A percentile compares a stretch with the other conserved stretches of the same genome.
phyloP scores from a whole-genome alignment of 2,329 filamentous ascomycete genomes.

The Phoma sp. region DNA sequence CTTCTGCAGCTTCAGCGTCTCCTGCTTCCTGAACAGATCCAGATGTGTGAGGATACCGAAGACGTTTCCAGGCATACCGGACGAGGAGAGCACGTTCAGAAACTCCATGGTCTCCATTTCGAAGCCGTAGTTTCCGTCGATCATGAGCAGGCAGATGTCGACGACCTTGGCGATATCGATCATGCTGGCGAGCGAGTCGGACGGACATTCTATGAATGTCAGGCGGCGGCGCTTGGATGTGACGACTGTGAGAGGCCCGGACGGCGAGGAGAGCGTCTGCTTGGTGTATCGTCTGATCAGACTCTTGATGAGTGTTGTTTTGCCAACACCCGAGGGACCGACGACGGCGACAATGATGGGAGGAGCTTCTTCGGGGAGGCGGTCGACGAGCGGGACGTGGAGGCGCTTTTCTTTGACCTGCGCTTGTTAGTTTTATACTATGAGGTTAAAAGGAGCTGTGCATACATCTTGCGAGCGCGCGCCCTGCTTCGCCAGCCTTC shows the following conservation, averaged over 20 bases:
- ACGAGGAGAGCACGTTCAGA: conserved; percentile 88
- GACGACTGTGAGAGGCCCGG: conserved; percentile 92
- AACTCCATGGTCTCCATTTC: conserved; percentile 99
- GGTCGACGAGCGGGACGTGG: conserved; percentile 95
- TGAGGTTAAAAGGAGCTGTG: not conserved
- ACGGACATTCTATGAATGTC: conserved; percentile 97
- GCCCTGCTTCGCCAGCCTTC: conserved; percentile 77
- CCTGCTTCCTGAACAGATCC: conserved; percentile 93
- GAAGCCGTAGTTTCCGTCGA: conserved; percentile 97
- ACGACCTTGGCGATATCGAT: conserved; percentile 97
- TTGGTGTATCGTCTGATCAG: conserved; percentile 94
- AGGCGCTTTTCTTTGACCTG: conserved; percentile 94
- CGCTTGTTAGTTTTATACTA: conserved; percentile 5
- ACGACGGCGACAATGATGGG: conserved; percentile 93
- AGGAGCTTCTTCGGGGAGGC: conserved; percentile 92
- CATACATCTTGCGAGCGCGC: conserved; percentile 75
- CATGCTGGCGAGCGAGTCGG: conserved; percentile 90
- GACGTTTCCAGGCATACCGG: conserved; percentile 97
- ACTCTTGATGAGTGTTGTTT: conserved; percentile 94
- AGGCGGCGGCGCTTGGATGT: conserved; percentile 94
- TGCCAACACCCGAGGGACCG: conserved; percentile 91
- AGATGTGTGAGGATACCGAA: conserved; percentile 97
- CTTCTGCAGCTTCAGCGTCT: conserved; percentile 90
- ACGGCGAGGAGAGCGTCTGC: conserved; percentile 87
- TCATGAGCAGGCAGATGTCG: conserved; percentile 96